Conservation (phyloP, 2,329 filamentous ascomycete genomes). For the Penicillium concentricum region DNA sequence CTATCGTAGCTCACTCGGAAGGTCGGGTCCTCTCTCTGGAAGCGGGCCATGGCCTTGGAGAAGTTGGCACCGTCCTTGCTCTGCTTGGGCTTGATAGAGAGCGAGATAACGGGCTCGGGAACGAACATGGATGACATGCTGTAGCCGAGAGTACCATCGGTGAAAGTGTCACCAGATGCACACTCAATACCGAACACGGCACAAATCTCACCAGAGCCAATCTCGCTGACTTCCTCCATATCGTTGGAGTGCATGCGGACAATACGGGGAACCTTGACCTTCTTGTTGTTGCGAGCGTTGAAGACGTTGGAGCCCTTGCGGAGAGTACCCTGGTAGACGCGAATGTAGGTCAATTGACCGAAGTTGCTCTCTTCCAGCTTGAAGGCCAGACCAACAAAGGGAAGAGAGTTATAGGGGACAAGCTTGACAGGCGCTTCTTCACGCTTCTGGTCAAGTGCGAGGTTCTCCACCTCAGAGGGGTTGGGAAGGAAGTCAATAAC, state of each 20-base stretch:
- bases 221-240: slow-evolving; percentile 93
- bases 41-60: slow-evolving; percentile 97
- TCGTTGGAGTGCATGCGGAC: slow-evolving; percentile 99
- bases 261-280: slow-evolving; percentile 93
- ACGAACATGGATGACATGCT: slow-evolving; percentile 97
- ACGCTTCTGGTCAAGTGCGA: slow-evolving; percentile 79
- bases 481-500: slow-evolving; percentile 96
- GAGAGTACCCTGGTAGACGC: slow-evolving; percentile 92
- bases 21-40: slow-evolving; percentile 96
- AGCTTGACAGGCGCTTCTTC: slow-evolving; percentile 79
- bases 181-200: slow-evolving; percentile 98
- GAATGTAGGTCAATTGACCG: slow-evolving; percentile 95
- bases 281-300: slow-evolving; percentile 93
- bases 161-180: slow-evolving; percentile 96
- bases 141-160: slow-evolving; percentile 87
- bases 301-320: slow-evolving; percentile 86
- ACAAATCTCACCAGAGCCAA: slow-evolving; percentile 96
- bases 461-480: slow-evolving; percentile 82
- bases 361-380: slow-evolving; percentile 99
- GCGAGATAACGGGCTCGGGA: slow-evolving; percentile 94
- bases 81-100: slow-evolving; percentile 95
- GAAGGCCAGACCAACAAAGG: slow-evolving; percentile 94
- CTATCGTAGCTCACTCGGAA: slow-evolving; percentile 91
- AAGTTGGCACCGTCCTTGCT: slow-evolving; percentile 91
- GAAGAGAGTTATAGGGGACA: slow-evolving; percentile 87